These are phyloP conservation scores for Stellera chamaejasme DNA, from an alignment of 345 rosid species.

Conservation along the genomic window DNA sequence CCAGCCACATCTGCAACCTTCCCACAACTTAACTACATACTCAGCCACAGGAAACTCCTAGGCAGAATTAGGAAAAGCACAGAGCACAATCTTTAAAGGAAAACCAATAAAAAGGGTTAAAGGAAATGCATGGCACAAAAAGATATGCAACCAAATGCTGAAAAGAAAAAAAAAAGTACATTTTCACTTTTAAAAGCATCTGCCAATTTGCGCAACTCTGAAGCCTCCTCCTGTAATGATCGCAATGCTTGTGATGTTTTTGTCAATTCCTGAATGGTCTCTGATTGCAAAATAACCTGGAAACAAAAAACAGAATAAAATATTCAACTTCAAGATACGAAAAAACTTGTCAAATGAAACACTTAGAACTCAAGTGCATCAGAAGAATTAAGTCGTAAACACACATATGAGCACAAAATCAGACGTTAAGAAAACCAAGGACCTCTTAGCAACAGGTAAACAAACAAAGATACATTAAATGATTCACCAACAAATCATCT, in stretches of 20 bases:
- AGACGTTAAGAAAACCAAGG: too few relatives aligned
- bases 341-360: neutral
- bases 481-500: neutral
- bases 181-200: constrained; percentile 52
- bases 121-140: neutral
- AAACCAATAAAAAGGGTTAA: neutral
- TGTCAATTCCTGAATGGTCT: constrained; percentile 88
- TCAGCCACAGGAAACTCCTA: too few relatives aligned
- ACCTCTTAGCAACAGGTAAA: constrained; percentile 1
- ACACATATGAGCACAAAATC: neutral
- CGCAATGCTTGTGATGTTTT: constrained; percentile 78
- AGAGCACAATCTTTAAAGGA: too few relatives aligned
- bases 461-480: neutral
- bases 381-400: neutral
- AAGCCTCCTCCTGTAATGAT: constrained; percentile 62
- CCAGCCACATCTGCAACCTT: too few relatives aligned
- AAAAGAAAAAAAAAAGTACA: constrained; percentile 29
- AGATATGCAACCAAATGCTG: neutral
- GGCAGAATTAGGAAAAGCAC: too few relatives aligned
- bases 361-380: neutral
- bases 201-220: constrained; percentile 56
- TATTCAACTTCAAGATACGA: neutral
- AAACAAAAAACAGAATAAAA: constrained; percentile 11
- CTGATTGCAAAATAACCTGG: constrained; percentile 91
- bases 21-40: too few relatives aligned